Evolutionary conservation across 2,329 filamentous ascomycete genomes (phyloP).

Genomic region (Fusarium tuaranense): DNA sequence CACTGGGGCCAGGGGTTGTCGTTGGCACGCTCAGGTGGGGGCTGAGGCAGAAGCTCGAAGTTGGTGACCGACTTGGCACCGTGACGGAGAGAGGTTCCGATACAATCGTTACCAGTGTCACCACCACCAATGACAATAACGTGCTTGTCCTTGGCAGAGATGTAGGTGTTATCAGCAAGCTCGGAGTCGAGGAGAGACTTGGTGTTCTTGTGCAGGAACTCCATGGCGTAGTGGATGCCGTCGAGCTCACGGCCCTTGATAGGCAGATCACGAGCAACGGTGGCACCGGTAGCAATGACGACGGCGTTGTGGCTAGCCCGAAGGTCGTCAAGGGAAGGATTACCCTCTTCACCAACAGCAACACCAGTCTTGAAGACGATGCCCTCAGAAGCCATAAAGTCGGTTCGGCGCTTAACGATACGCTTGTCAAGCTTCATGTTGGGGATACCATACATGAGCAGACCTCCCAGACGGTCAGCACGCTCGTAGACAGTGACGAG

Average conservation of each 20-base stretch:
- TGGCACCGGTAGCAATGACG: conserved; percentile 91
- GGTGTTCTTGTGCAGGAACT: conserved; percentile 97
- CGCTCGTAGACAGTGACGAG: conserved; percentile 92
- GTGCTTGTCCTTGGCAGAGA: conserved; percentile 94
- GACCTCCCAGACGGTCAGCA: conserved; percentile 87
- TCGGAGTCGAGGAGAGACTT: conserved; percentile 96
- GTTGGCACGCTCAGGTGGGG: conserved; percentile 86
- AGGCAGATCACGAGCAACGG: conserved; percentile 90
- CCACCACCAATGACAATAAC: conserved; percentile 97
- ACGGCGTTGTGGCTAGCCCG: conserved; percentile 83
- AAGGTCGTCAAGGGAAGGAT: conserved; percentile 74
- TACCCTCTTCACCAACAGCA: conserved; percentile 79
- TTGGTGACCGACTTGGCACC: conserved; percentile 96
- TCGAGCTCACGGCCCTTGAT: conserved; percentile 90
- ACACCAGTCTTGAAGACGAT: conserved; percentile 84
- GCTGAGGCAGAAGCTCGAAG: conserved; percentile 95
- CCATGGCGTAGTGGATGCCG: conserved; percentile 96
- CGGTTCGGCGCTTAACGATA: conserved; percentile 92
- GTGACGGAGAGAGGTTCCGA: conserved; percentile 94
- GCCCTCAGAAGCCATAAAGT: conserved; percentile 94
- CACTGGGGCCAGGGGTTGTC: conserved; percentile 99
- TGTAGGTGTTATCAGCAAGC: conserved; percentile 85
- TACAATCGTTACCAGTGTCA: conserved; percentile 98
- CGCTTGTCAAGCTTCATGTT: conserved; percentile 99
- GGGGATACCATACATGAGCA: conserved; percentile 98